These are phyloP conservation scores for Xylaria intraflava DNA, from an alignment of 495 filamentous ascomycete species.

Conservation along the genomic window DNA sequence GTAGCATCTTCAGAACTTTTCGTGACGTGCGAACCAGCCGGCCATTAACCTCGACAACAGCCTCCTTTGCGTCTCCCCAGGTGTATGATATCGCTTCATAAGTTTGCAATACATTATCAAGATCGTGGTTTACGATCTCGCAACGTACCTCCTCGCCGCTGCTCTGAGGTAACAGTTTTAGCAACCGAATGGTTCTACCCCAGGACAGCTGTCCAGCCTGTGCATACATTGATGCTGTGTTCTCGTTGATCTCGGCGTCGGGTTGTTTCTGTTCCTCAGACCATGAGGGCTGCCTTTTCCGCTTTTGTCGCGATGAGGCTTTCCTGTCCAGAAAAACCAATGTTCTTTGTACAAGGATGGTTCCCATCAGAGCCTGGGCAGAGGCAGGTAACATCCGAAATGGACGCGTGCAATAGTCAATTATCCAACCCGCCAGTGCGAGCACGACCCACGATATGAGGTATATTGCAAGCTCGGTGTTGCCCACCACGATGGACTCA, in stretches of 20 bases:
- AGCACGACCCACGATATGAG: not conserved
- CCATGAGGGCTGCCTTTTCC: not conserved
- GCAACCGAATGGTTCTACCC: conserved; percentile 11
- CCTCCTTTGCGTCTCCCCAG: conserved; percentile 17
- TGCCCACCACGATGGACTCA: not conserved
- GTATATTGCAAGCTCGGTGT: not conserved
- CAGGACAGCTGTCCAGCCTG: not conserved
- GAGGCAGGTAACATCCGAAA: not conserved
- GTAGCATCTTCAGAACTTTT: conserved; percentile 2
- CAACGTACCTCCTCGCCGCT: conserved; percentile 3
- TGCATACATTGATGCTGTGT: not conserved
- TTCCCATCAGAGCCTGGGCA: not conserved
- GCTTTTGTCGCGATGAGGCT: not conserved
- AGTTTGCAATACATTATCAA: not conserved
- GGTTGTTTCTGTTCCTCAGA: not conserved
- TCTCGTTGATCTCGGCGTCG: conserved; percentile 1
- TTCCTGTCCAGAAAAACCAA: not conserved
- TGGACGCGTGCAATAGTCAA: not conserved
- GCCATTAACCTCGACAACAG: not conserved
- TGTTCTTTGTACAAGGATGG: not conserved
- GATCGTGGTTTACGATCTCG: conserved; percentile 12
- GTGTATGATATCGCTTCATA: conserved; percentile 26
- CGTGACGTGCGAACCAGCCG: not conserved
- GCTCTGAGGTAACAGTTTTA: conserved; percentile 7
- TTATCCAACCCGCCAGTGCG: not conserved